phyloP scores from a whole-genome alignment of 139 green algal genomes.

The Coccomyxa sp. region DNA sequence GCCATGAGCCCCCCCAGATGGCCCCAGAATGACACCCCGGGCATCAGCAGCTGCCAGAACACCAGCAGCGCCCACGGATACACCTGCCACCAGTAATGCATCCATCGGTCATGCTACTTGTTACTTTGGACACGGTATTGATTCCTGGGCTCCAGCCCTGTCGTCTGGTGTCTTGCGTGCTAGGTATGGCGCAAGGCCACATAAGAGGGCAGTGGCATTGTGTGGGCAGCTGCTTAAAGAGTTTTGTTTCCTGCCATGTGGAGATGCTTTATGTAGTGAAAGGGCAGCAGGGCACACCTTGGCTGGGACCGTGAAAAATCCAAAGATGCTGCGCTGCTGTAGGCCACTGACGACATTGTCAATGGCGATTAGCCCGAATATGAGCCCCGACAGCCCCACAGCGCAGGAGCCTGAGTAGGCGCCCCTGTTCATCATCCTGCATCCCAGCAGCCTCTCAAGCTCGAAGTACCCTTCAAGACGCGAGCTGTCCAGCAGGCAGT shows the following conservation, averaged over 20 bases:
- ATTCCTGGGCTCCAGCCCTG: no score
- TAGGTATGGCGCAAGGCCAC: no score
- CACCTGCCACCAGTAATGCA: no score
- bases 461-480: background rate
- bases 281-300: conserved; percentile 50
- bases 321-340: conserved; percentile 47
- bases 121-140: background rate
- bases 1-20: conserved; percentile 67
- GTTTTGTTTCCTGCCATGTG: no score
- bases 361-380: conserved; percentile 71
- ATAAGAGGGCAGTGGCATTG: no score
- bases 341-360: conserved; percentile 34
- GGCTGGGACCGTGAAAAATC: conserved; percentile 56
- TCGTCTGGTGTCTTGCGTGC: no score
- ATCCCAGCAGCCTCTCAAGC: background rate
- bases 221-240: no score
- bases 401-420: conserved; percentile 33
- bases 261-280: no score
- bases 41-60: conserved; percentile 73
- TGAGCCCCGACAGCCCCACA: conserved; percentile 65
- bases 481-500: background rate
- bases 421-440: background rate
- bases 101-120: no score
- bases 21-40: conserved; percentile 58
- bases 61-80: conserved; percentile 71